Conservation (phyloP, 2,329 filamentous ascomycete genomes). For the Aureobasidium leucospermi region DNA sequence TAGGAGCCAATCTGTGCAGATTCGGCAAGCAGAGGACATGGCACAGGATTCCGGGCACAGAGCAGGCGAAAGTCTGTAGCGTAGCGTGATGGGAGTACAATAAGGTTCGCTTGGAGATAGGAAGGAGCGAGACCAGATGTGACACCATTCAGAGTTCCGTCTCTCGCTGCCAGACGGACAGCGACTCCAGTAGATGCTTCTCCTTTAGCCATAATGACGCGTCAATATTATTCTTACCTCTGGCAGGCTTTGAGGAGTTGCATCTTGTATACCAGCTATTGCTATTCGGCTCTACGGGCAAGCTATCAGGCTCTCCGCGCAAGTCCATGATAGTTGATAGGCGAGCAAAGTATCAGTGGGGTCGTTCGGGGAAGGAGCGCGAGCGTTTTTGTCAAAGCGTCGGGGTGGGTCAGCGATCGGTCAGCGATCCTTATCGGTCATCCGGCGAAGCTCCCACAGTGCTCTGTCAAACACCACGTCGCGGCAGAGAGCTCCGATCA, state of each 20-base stretch:
- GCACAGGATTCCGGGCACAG: slow-evolving; percentile 55
- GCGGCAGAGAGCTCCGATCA: neutral
- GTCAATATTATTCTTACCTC: neutral
- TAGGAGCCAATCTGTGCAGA: slow-evolving; percentile 40
- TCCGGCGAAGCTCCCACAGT: neutral
- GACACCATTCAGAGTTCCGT: slow-evolving; percentile 32
- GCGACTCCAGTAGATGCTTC: neutral
- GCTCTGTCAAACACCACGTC: neutral
- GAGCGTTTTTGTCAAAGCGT: neutral
- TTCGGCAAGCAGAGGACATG: slow-evolving; percentile 54
- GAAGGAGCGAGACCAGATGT: slow-evolving; percentile 51
- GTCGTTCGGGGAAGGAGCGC: neutral
- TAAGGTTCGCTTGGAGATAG: slow-evolving; percentile 55
- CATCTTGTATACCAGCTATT: neutral
- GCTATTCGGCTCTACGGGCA: neutral
- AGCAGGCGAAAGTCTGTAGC: slow-evolving; percentile 52
- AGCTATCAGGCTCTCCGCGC: neutral
- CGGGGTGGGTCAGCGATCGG: slow-evolving; percentile 9
- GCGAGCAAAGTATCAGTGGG: neutral
- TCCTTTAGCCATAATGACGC: neutral
- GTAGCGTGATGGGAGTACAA: slow-evolving; percentile 51
- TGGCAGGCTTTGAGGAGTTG: neutral
- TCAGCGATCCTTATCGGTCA: neutral
- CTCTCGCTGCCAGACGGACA: slow-evolving; percentile 37
- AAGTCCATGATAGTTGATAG: neutral